Base-by-base conservation (phyloP, 306 rosid genomes). In the Quercus alba region DNA sequence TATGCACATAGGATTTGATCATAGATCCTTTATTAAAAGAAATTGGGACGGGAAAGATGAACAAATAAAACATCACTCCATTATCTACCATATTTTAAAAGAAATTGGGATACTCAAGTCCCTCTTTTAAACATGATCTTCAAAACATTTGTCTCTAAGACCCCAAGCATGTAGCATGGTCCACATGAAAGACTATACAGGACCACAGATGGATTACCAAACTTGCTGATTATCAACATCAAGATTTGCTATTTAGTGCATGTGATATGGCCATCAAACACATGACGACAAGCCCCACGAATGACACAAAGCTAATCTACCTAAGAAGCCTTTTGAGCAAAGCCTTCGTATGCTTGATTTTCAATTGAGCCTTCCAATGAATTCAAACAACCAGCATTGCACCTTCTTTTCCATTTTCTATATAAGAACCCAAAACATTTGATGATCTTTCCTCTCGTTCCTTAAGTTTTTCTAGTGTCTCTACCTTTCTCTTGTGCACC, bases 381-480 rank as follows among this genome's bases (percentile, higher is more conserved):
- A 44, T 0, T 20, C n/a, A 70, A 55, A 30, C 12, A 77, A 19
- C 19, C 7, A 2, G 11, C 56, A 46, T 20, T 41, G 9, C 68
- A 26, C 71, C 25, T 71, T 28, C 80, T 77, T 77, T 76, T 72
- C 2, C 58, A 56, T 52, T 72, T 75, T 38, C 52, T 73, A 76
- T 44, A 79, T 58, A 73, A 67, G 2, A 12, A 49, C 54, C 82
- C 31, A 5, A 38, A 35, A 73, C 3, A 56, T 41, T 70, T 75
- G 10, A 28, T 25, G 26, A 18, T 55, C 59, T 75, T 75, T 44
- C 21, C 67, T 63, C 44, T 8, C 8, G 1, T 3, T 63, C n/a
- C 9, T 63, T 5, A 19, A 30, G 17, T 28, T 63, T 9, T 30
- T 31, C 75, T 72, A 41, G 46, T 41, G 46, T 55, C 19, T 58